These are phyloP conservation scores for Salix dunnii DNA, from an alignment of 345 rosid genomes.

Conservation along the genomic window DNA sequence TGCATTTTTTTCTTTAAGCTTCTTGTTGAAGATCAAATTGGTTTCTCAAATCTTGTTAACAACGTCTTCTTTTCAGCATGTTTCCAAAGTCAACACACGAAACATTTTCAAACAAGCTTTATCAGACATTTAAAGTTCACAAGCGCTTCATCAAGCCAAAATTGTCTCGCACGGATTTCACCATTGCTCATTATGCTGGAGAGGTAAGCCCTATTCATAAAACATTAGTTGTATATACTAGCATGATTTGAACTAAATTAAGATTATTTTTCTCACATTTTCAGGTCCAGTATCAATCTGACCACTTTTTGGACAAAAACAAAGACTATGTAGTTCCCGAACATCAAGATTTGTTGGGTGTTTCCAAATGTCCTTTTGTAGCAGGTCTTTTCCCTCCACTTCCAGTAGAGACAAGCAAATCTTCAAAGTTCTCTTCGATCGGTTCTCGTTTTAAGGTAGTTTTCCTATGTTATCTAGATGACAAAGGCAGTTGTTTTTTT, in stretches of 20 bases:
- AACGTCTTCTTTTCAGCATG: slow-evolving; percentile 58
- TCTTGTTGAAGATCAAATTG: background rate
- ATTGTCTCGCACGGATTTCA: slow-evolving; percentile 90
- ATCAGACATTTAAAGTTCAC: slow-evolving; percentile 82
- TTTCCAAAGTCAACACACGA: slow-evolving; percentile 99
- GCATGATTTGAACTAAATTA: background rate
- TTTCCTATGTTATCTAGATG: slow-evolving; percentile 9
- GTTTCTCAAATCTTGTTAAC: slow-evolving; percentile 16
- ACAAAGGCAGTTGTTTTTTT: background rate
- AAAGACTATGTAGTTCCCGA: slow-evolving; percentile 94
- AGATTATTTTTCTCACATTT: background rate
- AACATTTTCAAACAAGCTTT: slow-evolving; percentile 88
- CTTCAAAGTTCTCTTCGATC: slow-evolving; percentile 91
- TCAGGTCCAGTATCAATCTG: slow-evolving; percentile 92
- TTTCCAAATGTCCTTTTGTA: slow-evolving; percentile 78
- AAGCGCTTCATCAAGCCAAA: slow-evolving; percentile 96
- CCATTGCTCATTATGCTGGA: slow-evolving; percentile 92
- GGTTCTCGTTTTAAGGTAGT: slow-evolving; percentile 92
- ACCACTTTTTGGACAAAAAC: slow-evolving; percentile 94
- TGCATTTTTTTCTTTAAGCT: background rate
- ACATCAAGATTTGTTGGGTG: slow-evolving; percentile 82
- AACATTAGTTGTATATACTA: background rate
- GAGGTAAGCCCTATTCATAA: slow-evolving; percentile 46
- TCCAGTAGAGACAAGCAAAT: slow-evolving; percentile 84
- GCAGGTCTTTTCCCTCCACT: slow-evolving; percentile 87